These are phyloP conservation scores for Eutypa lata DNA, from an alignment of 2,329 filamentous ascomycete genomes.

Conservation along the genomic window DNA sequence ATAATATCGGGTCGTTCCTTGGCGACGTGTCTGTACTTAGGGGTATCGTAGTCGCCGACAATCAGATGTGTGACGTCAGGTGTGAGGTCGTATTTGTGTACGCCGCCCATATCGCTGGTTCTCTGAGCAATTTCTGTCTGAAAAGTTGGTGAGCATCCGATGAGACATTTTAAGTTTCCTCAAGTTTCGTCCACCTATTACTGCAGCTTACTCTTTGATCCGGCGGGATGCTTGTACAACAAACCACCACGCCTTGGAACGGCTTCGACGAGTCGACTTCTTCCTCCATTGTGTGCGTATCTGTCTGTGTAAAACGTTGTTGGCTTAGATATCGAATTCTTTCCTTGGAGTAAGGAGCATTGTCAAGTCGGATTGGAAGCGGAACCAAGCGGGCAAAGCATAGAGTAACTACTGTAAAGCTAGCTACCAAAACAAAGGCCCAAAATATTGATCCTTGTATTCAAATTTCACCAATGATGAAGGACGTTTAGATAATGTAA, in stretches of 20 bases:
- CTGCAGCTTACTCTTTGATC: slow-evolving; percentile 66
- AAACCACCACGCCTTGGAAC: slow-evolving; percentile 71
- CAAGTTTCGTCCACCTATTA: no score
- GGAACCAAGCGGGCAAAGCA: not conserved
- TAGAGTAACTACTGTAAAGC: not conserved
- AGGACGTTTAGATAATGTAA: no score
- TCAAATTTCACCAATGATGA: no score
- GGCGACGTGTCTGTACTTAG: slow-evolving; percentile 94
- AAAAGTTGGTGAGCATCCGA: not conserved
- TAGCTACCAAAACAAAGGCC: no score
- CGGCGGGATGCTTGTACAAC: slow-evolving; percentile 80
- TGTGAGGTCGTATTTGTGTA: slow-evolving; percentile 89
- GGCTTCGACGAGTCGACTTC: slow-evolving; percentile 57
- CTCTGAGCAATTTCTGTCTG: slow-evolving; percentile 58
- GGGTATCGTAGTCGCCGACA: slow-evolving; percentile 82
- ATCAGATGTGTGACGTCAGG: slow-evolving; percentile 93
- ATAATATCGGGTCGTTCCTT: slow-evolving; percentile 82
- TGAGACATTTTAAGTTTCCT: not conserved
- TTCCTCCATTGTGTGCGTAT: slow-evolving; percentile 1
- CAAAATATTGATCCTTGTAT: no score
- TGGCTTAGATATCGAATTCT: not conserved
- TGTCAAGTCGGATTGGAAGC: not conserved
- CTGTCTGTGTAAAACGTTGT: no score
- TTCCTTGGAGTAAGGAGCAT: not conserved
- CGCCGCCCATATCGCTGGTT: slow-evolving; percentile 78